These are phyloP conservation scores for Penicillium desertorum DNA, from an alignment of 495 filamentous ascomycete species.

Conservation along the genomic window DNA sequence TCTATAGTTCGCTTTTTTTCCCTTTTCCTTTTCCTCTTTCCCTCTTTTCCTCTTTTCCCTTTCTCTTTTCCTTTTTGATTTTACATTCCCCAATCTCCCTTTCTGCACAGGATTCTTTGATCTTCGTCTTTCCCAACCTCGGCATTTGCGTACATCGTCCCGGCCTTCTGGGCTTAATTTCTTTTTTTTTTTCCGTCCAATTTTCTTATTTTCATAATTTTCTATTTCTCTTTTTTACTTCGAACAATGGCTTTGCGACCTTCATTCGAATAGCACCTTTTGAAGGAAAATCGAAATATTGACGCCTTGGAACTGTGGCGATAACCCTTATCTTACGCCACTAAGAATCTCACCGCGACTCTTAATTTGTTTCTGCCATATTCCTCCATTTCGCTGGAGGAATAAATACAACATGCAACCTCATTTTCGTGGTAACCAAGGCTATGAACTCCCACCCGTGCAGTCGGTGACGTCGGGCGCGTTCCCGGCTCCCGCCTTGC, in stretches of 20 bases:
- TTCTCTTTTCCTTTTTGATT: slow-evolving; percentile 1
- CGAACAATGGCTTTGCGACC: slow-evolving; percentile 9
- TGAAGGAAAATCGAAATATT: background rate
- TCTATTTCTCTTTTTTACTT: background rate
- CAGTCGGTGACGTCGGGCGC: slow-evolving; percentile 43
- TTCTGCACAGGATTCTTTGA: slow-evolving; percentile 24
- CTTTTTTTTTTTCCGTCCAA: background rate
- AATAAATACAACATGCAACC: slow-evolving; percentile 23
- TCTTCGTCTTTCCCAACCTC: slow-evolving; percentile 28
- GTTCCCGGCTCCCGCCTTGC: slow-evolving; percentile 37
- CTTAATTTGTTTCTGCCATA: slow-evolving; percentile 16
- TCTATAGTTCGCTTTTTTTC: slow-evolving; percentile 26
- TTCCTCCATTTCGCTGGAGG: slow-evolving; percentile 3
- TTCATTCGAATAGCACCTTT: background rate
- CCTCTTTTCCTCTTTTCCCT: slow-evolving; percentile 14
- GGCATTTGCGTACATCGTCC: slow-evolving; percentile 24
- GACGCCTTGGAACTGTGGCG: background rate
- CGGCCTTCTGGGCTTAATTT: slow-evolving; percentile 3
- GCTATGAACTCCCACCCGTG: slow-evolving; percentile 42
- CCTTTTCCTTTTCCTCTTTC: slow-evolving; percentile 34
- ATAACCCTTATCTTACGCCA: background rate
- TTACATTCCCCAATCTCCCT: slow-evolving; percentile 6
- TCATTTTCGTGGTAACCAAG: slow-evolving; percentile 26
- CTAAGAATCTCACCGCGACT: background rate
- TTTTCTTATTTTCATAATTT: background rate